Percentiles rank a stretch among this genome's conserved stretches.
These are phyloP conservation scores for Peniophora sp. DNA, from an alignment of 1,284 basidiomycete species.

Conservation along the genomic window DNA sequence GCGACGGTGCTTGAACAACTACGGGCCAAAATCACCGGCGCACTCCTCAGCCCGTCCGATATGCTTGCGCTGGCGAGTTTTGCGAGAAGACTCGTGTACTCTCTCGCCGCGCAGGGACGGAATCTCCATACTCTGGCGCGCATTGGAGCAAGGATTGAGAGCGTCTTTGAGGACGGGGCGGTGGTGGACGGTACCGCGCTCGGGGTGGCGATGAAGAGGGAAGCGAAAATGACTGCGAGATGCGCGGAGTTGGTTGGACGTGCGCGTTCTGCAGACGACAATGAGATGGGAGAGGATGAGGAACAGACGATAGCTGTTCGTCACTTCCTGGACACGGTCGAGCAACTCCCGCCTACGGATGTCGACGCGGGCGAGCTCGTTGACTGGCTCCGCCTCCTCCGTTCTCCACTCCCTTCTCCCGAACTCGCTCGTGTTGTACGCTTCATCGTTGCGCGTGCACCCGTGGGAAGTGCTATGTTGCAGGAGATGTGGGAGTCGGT, in stretches of 20 bases:
- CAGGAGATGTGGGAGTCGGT: no score
- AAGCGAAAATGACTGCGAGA: no score
- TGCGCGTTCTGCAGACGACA: not conserved
- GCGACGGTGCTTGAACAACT: constrained; percentile 76
- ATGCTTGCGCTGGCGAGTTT: constrained; percentile 56
- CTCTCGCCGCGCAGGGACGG: constrained; percentile 47
- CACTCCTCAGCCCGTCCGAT: constrained; percentile 50
- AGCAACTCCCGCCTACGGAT: constrained; percentile 20
- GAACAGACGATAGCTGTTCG: constrained; percentile 16
- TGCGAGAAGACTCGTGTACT: constrained; percentile 50
- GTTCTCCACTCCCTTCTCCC: constrained; percentile 21
- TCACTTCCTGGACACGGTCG: constrained; percentile 35
- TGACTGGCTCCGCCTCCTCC: constrained; percentile 48
- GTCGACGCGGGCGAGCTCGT: constrained; percentile 43
- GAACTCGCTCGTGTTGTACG: constrained; percentile 33
- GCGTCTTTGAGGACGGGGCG: not conserved
- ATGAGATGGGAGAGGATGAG: constrained; percentile 25
- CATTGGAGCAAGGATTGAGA: not conserved
- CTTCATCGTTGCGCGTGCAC: no score
- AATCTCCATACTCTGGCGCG: constrained; percentile 16
- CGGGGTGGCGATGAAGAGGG: not conserved
- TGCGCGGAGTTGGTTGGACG: not conserved
- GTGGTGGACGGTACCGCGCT: not conserved
- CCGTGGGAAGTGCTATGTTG: no score
- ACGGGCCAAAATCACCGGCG: constrained; percentile 47